Evolutionary conservation across 106 monocot genomes (phyloP).

Genomic region (Hemerocallis citrina): DNA sequence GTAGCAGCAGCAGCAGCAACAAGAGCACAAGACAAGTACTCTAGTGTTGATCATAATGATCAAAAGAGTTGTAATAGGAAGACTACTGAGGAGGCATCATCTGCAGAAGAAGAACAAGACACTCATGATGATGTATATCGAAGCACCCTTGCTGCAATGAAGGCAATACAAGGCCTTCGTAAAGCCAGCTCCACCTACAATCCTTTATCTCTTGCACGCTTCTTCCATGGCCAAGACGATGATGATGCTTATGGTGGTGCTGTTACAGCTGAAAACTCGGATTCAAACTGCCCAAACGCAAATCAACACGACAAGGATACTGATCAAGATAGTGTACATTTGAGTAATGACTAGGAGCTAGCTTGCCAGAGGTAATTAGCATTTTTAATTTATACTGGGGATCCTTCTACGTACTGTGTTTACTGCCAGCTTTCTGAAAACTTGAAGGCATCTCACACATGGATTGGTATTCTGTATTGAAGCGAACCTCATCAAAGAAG

Average conservation of each 20-base stretch:
- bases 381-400: too few species aligned
- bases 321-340: constrained; percentile 41
- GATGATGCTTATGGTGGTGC: constrained; percentile 37
- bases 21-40: not conserved
- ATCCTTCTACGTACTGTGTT: too few species aligned
- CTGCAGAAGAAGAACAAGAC: constrained; percentile 30
- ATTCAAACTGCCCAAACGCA: constrained; percentile 17
- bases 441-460: too few species aligned
- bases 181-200: constrained; percentile 81
- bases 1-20: constrained; percentile 1
- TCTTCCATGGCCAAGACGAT: constrained; percentile 45
- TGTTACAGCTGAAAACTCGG: constrained; percentile 62
- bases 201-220: constrained; percentile 64
- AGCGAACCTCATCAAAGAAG: too few species aligned
- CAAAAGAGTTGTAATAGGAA: not conserved
- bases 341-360: too few species aligned
- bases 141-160: constrained; percentile 75
- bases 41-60: too few species aligned
- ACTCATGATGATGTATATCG: constrained; percentile 50
- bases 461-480: too few species aligned
- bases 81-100: constrained; percentile 12
- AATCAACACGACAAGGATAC: constrained; percentile 16
- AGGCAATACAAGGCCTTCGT: constrained; percentile 68
- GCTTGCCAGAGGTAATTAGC: too few species aligned
- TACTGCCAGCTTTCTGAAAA: too few species aligned